A percentile compares a stretch with the other conserved stretches of the same genome.
Evolutionary conservation across 192 early-diverging fungal species (phyloP).

Genomic region (Coemansia sp.): DNA sequence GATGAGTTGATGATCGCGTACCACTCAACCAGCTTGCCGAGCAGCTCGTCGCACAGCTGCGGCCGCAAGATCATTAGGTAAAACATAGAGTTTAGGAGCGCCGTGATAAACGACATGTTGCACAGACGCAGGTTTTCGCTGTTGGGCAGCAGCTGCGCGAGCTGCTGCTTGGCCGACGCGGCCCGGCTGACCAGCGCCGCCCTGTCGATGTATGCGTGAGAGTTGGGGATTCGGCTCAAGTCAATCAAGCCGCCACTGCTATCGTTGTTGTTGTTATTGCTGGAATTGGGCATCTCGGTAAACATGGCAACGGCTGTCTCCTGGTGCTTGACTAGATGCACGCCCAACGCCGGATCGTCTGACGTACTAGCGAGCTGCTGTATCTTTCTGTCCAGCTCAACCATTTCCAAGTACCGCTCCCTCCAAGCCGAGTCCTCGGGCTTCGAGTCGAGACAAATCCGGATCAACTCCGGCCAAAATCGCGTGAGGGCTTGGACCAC

Average conservation of each 20-base stretch:
- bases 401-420: constrained; percentile 21
- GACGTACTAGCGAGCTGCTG: constrained; percentile 20
- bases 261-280: not conserved
- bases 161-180: constrained; percentile 36
- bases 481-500: constrained; percentile 44
- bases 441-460: constrained; percentile 8
- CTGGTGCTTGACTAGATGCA: constrained; percentile 48
- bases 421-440: constrained; percentile 15
- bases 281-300: not conserved
- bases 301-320: constrained; percentile 47
- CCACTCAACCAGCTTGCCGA: constrained; percentile 41
- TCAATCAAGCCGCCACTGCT: not conserved
- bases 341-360: constrained; percentile 46
- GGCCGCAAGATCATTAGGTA: constrained; percentile 51
- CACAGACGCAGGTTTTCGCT: constrained; percentile 45
- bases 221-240: constrained; percentile 11
- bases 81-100: constrained; percentile 42
- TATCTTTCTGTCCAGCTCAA: constrained; percentile 15
- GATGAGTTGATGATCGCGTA: constrained; percentile 45
- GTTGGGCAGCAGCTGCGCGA: constrained; percentile 44
- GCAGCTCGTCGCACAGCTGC: constrained; percentile 37
- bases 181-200: constrained; percentile 28
- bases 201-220: constrained; percentile 34
- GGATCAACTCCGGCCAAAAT: constrained; percentile 40
- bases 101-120: constrained; percentile 54